Evolutionary conservation across 1,284 basidiomycete species (phyloP), one percentile per base, ranked within the genome.

Genomic region (Ganoderma sinense): DNA sequence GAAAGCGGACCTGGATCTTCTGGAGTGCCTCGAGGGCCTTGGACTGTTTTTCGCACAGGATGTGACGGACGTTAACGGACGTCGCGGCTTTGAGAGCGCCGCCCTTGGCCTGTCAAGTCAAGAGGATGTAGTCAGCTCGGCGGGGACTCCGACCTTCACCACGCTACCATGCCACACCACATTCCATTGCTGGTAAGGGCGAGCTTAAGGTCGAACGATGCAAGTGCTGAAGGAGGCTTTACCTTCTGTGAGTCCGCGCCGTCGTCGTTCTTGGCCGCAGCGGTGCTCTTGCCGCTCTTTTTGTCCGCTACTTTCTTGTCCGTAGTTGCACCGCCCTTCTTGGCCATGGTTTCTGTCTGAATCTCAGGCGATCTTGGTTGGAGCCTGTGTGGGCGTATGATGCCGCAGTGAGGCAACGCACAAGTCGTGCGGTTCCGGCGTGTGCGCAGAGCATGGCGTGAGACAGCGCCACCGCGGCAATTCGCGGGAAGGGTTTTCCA

Each of bases 1-100:
- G 39, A n/a, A n/a, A 7, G 69, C 75, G 43, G 33, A 92, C 92
- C 85, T 94, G 87, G 56, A 96, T 88, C 80, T 93, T 93, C 78
- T 89, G 85, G 61, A 95, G 78, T 0, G 94, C 94, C 77, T 96
- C 93, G 63, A 85, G 84, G 0, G 88, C 92, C 75, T 87, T 92
- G 8, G 92, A 91, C 69, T 94, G 91, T 76, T 96, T 96, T 81
- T 96, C 94, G 80, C 94, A 96, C 26, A 96, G 83, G 62, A 96
- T 94, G 79, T 96, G 94, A 31, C 94, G 89, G 39, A 95, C 93
- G 76, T 95, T 95, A 53, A 95, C 83, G 31, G 93, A 89, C 26
- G 89, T 94, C 13, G 94, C 93, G 33, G 93, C 82, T 79, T 94
- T 95, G 73, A 91, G 75, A 2, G 53, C 69, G 1, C 82, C 83